Percentiles rank a stretch among this genome's conserved stretches.
Evolutionary conservation across 2,329 filamentous ascomycete species (phyloP).

Genomic region (Aspergillus hiratsukae): DNA sequence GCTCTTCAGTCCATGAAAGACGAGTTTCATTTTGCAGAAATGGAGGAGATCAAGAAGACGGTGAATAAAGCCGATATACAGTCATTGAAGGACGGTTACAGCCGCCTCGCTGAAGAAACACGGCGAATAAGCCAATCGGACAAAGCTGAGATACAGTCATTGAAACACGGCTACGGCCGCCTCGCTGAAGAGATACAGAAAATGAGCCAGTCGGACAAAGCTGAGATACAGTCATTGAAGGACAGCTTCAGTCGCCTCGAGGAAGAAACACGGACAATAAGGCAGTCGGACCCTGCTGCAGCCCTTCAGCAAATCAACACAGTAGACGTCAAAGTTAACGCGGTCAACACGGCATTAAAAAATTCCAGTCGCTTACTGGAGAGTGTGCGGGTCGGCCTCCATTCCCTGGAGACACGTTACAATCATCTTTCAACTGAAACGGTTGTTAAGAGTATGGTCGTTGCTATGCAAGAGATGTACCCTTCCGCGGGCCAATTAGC

Average conservation of each 20-base stretch:
- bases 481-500: conserved; percentile 24
- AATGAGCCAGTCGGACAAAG: not conserved
- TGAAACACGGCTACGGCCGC: not conserved
- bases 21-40: conserved; percentile 14
- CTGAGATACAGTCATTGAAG: not conserved
- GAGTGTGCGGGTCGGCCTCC: conserved; percentile 21
- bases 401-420: conserved; percentile 46
- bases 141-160: not conserved
- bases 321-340: not conserved
- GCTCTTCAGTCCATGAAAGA: conserved; percentile 18
- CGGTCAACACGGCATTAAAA: conserved; percentile 2
- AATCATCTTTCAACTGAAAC: conserved; percentile 44
- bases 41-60: conserved; percentile 16
- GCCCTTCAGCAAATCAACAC: conserved; percentile 3
- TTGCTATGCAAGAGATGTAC: conserved; percentile 33
- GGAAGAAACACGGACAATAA: not conserved
- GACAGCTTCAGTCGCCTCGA: not conserved
- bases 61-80: conserved; percentile 2
- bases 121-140: too few relatives aligned
- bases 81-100: not conserved
- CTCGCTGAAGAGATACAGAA: not conserved
- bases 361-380: conserved; percentile 7
- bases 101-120: not conserved
- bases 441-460: conserved; percentile 32
- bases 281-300: not conserved